Evolutionary conservation across 1,284 basidiomycete genomes (phyloP).

Genomic region (Apiotrichum mycotoxinovorans): DNA sequence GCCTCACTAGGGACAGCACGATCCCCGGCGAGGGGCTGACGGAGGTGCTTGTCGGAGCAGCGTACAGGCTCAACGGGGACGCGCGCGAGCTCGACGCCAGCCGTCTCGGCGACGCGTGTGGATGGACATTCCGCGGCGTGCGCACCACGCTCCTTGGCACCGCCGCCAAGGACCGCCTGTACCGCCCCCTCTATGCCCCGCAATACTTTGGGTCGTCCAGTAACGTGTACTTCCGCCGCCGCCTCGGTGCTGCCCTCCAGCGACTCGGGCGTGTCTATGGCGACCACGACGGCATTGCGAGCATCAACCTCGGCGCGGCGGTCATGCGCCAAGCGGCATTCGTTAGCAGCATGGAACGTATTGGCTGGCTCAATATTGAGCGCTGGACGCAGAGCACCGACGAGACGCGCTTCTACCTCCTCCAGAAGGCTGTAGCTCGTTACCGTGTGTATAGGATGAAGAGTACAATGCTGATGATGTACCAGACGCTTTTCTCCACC

Average conservation of each 20-base stretch:
- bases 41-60: neutral
- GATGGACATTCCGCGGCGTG: neutral
- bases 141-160: neutral
- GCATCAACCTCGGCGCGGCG: conserved; percentile 29
- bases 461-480: neutral
- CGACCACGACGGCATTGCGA: conserved; percentile 9
- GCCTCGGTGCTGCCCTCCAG: neutral
- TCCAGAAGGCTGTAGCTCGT: conserved; percentile 35
- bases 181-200: too few species aligned
- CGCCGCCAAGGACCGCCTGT: neutral
- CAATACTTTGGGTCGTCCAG: neutral
- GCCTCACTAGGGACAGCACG: neutral
- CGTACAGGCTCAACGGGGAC: neutral
- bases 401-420: conserved; percentile 5
- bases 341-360: conserved; percentile 30
- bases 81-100: neutral
- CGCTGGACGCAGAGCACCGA: conserved; percentile 15
- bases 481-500: conserved; percentile 40
- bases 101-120: neutral
- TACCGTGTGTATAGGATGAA: conserved; percentile 28
- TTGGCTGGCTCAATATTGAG: conserved; percentile 33
- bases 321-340: conserved; percentile 34
- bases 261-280: conserved; percentile 6
- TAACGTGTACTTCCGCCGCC: neutral
- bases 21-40: neutral